phyloP scores from a whole-genome alignment of 495 filamentous ascomycete genomes.

The Penicillium malachiteum region DNA sequence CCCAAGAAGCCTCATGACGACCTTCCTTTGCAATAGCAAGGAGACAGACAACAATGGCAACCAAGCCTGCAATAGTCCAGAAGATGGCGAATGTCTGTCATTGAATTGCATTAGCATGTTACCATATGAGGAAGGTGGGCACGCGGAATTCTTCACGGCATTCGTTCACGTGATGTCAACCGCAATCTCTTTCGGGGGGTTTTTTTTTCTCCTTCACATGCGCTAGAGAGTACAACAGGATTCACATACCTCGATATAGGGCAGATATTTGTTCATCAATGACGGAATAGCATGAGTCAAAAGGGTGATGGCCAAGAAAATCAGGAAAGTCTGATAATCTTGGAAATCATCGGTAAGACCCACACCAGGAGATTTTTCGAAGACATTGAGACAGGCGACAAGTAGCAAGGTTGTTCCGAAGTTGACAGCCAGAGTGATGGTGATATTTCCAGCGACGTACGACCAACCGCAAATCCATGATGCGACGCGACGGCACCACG shows the following conservation, averaged over 20 bases:
- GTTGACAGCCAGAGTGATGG: constrained; percentile 40
- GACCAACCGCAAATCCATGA: constrained; percentile 70
- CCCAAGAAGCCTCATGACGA: constrained; percentile 48
- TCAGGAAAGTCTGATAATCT: constrained; percentile 49
- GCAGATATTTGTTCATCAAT: constrained; percentile 29
- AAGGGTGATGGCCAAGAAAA: constrained; percentile 58
- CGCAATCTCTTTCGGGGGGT: no score
- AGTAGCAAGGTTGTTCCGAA: constrained; percentile 29
- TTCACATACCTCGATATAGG: constrained; percentile 45
- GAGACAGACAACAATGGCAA: constrained; percentile 55
- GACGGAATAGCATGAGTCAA: constrained; percentile 33
- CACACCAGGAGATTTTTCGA: constrained; percentile 40
- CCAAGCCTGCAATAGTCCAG: constrained; percentile 55
- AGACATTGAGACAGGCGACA: constrained; percentile 24
- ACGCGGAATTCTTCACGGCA: constrained; percentile 2
- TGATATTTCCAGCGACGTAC: constrained; percentile 65
- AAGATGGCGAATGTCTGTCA: constrained; percentile 61
- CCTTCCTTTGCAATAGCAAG: constrained; percentile 50
- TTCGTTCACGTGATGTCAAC: background rate
- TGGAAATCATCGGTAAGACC: constrained; percentile 26
- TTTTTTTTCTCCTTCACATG: no score
- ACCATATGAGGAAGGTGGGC: constrained; percentile 40
- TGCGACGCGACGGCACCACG: constrained; percentile 55
- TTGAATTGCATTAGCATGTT: constrained; percentile 17
- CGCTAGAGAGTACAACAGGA: no score